phyloP scores from a whole-genome alignment of 1,284 basidiomycete genomes.

The Ustanciosporium gigantosporum region DNA sequence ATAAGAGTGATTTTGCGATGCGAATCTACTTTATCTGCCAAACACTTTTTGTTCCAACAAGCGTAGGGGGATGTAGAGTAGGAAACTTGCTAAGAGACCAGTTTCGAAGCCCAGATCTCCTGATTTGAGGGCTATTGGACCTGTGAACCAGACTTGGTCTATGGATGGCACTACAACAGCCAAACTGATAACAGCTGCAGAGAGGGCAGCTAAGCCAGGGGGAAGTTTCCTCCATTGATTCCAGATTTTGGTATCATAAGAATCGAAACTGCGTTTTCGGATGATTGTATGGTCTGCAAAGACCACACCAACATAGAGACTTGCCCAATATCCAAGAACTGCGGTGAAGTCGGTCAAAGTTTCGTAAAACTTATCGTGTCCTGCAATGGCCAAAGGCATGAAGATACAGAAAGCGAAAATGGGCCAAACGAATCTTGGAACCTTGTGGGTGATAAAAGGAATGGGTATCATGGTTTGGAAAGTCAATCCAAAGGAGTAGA shows the following conservation, averaged over 20 bases:
- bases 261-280: constrained; percentile 63
- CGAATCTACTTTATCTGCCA: constrained; percentile 3
- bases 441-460: constrained; percentile 66
- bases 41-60: constrained; percentile 51
- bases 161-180: constrained; percentile 58
- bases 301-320: constrained; percentile 69
- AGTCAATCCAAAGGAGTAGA: constrained; percentile 62
- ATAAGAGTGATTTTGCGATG: too few relatives aligned
- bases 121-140: constrained; percentile 49
- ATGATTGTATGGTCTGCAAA: constrained; percentile 69
- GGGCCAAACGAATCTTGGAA: constrained; percentile 86
- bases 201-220: constrained; percentile 65
- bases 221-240: constrained; percentile 67
- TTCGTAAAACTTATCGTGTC: constrained; percentile 68
- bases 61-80: constrained; percentile 56
- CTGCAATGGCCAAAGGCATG: constrained; percentile 69
- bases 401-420: constrained; percentile 77
- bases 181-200: constrained; percentile 41
- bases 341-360: constrained; percentile 67
- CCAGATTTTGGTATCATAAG: constrained; percentile 69
- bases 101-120: constrained; percentile 62
- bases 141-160: constrained; percentile 56
- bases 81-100: constrained; percentile 52
- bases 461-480: constrained; percentile 69
- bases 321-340: constrained; percentile 71